phyloP scores from a whole-genome alignment of 2,329 filamentous ascomycete genomes.

The Xylaria digitata region DNA sequence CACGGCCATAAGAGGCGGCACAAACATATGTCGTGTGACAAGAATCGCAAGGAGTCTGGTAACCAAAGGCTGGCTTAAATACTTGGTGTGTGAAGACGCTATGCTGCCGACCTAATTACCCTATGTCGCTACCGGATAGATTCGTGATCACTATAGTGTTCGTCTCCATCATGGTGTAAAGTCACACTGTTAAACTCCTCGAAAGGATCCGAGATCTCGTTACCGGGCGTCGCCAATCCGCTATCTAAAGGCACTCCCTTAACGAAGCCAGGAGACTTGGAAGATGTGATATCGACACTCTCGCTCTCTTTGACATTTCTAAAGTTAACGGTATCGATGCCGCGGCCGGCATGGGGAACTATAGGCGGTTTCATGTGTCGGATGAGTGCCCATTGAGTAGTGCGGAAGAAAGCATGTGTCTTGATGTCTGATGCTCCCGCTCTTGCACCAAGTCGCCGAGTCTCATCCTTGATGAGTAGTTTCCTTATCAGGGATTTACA shows the following conservation, averaged over 20 bases:
- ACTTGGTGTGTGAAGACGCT: slow-evolving; percentile 4
- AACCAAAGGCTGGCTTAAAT: slow-evolving; percentile 23
- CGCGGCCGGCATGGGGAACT: slow-evolving; percentile 88
- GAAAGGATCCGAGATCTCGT: slow-evolving; percentile 87
- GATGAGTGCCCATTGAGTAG: slow-evolving; percentile 95
- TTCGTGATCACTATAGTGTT: slow-evolving; percentile 59
- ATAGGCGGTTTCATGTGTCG: slow-evolving; percentile 98
- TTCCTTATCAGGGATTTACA: slow-evolving; percentile 98
- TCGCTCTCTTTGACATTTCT: slow-evolving; percentile 97
- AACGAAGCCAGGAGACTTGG: slow-evolving; percentile 59
- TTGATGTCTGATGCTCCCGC: slow-evolving; percentile 98
- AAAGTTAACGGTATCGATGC: slow-evolving; percentile 96
- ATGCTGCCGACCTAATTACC: slow-evolving; percentile 8
- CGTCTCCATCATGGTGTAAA: slow-evolving; percentile 93
- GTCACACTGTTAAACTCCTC: slow-evolving; percentile 99
- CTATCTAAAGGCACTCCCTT: slow-evolving; percentile 90
- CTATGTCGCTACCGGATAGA: slow-evolving; percentile 36
- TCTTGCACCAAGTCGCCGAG: slow-evolving; percentile 88
- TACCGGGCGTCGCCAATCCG: slow-evolving; percentile 84
- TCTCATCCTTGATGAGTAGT: slow-evolving; percentile 97
- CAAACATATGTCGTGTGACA: slow-evolving; percentile 11
- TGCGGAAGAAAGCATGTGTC: slow-evolving; percentile 92
- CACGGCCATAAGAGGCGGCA: slow-evolving; percentile 24
- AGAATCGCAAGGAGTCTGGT: slow-evolving; percentile 25
- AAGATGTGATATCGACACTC: slow-evolving; percentile 84